These are phyloP conservation scores for Epithele typhae DNA, from an alignment of 768 basidiomycete species.

Conservation along the genomic window DNA sequence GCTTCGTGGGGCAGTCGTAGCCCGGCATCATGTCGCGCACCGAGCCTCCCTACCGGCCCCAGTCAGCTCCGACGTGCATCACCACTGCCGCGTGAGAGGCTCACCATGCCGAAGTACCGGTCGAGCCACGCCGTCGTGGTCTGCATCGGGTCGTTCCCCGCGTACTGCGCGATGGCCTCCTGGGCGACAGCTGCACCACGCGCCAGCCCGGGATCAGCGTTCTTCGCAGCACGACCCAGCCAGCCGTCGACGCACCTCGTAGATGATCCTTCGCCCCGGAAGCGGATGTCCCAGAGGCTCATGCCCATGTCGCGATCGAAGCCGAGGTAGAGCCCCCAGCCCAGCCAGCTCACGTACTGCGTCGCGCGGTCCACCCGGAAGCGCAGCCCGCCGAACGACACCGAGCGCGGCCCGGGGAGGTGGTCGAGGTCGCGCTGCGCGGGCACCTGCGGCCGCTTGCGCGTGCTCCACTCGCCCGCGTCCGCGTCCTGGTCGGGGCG, in stretches of 20 bases:
- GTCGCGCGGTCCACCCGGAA: conserved; percentile 49
- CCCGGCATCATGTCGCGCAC: conserved; percentile 61
- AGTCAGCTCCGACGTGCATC: not conserved
- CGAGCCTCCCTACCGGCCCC: conserved; percentile 30
- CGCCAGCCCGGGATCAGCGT: not conserved
- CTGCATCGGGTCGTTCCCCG: conserved; percentile 60
- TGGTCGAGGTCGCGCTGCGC: conserved; percentile 53
- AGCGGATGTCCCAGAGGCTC: conserved; percentile 55
- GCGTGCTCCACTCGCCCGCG: conserved; percentile 39
- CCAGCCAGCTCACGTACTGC: conserved; percentile 66
- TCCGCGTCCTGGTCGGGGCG: conserved; percentile 25
- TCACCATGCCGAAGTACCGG: conserved; percentile 55
- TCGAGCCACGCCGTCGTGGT: conserved; percentile 60
- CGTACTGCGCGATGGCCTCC: conserved; percentile 59
- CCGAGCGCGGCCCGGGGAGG: conserved; percentile 58
- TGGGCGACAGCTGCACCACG: conserved; percentile 48
- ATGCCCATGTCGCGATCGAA: conserved; percentile 68
- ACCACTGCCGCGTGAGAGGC: not conserved
- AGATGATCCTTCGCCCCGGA: conserved; percentile 58
- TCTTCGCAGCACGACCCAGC: not conserved
- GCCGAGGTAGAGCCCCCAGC: conserved; percentile 56
- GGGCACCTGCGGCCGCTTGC: conserved; percentile 33
- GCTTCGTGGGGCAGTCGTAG: conserved; percentile 68
- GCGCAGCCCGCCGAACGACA: conserved; percentile 55
- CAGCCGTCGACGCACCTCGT: conserved; percentile 39